Evolutionary conservation across 306 rosid genomes (phyloP), one percentile per base, ranked within the genome.

Genomic region (Sindora glabra): DNA sequence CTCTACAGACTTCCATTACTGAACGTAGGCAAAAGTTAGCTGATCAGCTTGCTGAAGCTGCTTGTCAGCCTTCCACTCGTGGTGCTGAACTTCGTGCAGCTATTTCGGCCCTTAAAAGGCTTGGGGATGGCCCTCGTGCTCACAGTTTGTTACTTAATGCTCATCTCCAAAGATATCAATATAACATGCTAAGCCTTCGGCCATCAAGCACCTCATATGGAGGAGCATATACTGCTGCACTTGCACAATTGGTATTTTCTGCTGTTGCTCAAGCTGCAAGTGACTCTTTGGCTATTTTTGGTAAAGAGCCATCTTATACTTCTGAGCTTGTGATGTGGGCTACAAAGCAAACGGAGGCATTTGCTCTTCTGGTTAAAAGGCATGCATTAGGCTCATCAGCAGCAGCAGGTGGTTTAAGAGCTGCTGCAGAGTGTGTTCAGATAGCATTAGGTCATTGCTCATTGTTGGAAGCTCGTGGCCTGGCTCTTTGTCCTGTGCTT

Each of bases 391-490:
- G 95, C 73, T 94, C 99, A 21, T 89, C 99, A 46, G 97, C 99
- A 29, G 99, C 99, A 38, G 99, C 99, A 50, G 99, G 99, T 55
- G 99, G 99, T 16, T 78, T 94, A 61, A 80, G 99, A 82, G 99
- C 99, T 77, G 97, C 99, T 14, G 99, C 97, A 3, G 99, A 94
- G 81, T 94, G 99, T 79, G 99, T 94, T 73, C 99, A 94, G 79
- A 94, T 94, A 78, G 99, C 99, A 57, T 69, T 94, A 71, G 97
- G 99, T 70, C 99, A 94, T 76, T 94, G 99, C 75, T 86, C 84
- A 48, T 79, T 94, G 78, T 67, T 94, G 81, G 99, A 94, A 79
- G 89, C 79, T 71, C 95, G 94, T 77, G 99, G 99, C 62, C 81
- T 94, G 69, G 86, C 99, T 33, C 94, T 94, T 42, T 80, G 89